Conservation (phyloP, 768 basidiomycete genomes). For the Multifurca ochricompacta region DNA sequence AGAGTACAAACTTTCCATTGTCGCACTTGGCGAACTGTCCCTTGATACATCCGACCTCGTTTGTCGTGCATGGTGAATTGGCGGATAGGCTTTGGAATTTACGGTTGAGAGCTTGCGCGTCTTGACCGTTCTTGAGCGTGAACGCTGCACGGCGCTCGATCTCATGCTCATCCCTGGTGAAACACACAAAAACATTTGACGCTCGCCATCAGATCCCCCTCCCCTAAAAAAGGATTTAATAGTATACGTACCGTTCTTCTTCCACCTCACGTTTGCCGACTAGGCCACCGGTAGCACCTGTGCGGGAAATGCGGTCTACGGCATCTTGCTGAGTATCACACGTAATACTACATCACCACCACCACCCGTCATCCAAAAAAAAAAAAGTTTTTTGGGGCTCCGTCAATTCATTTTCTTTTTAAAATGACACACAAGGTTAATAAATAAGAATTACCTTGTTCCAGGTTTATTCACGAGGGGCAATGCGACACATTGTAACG, state of each 20-base stretch:
- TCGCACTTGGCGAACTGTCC: constrained; percentile 23
- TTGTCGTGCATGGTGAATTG: constrained; percentile 30
- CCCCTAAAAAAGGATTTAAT: too few relatives aligned
- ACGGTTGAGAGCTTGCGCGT: constrained; percentile 24
- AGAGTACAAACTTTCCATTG: constrained; percentile 17
- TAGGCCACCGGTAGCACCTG: constrained; percentile 22
- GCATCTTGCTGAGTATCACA: constrained; percentile 20
- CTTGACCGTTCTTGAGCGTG: constrained; percentile 21
- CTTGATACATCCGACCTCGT: constrained; percentile 22
- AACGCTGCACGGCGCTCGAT: too few relatives aligned
- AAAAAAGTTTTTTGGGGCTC: too few relatives aligned
- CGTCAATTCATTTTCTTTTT: too few relatives aligned
- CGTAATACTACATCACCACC: constrained; percentile 21
- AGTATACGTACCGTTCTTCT: background rate
- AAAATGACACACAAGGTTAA: too few relatives aligned
- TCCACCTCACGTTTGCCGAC: constrained; percentile 13
- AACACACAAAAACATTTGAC: too few relatives aligned
- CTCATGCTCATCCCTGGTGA: too few relatives aligned
- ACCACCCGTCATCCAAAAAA: too few relatives aligned
- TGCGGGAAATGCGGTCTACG: constrained; percentile 18
- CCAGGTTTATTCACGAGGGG: too few relatives aligned
- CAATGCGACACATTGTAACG: too few relatives aligned
- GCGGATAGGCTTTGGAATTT: constrained; percentile 20
- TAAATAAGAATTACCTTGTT: too few relatives aligned
- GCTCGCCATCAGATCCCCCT: too few relatives aligned